A percentile compares a stretch with the other conserved stretches of the same genome.
phyloP scores from a whole-genome alignment of 345 rosid species.

The Gynandropsis gynandra region DNA sequence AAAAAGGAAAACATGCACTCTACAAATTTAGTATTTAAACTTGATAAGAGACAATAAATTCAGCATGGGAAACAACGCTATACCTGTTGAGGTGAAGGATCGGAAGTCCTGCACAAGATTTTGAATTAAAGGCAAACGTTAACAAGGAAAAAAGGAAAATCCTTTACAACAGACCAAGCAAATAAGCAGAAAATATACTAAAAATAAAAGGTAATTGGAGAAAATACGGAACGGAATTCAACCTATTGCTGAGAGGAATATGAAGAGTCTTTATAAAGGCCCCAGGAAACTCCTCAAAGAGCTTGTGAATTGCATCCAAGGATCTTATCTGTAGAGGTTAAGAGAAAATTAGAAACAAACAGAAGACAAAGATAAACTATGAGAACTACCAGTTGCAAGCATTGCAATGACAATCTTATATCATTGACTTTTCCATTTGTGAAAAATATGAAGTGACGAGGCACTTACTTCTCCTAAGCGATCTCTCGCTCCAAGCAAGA shows the following conservation, averaged over 20 bases:
- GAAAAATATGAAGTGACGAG: constrained; percentile 7
- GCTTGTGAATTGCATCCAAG: constrained; percentile 74
- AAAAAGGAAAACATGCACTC: background rate
- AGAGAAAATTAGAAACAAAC: background rate
- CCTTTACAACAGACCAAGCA: constrained; percentile 5
- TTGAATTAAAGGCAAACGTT: constrained; percentile 11
- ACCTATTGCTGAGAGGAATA: constrained; percentile 50
- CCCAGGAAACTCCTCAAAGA: constrained; percentile 79
- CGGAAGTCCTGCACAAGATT: constrained; percentile 49
- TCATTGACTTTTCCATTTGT: constrained; percentile 10
- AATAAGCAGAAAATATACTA: background rate
- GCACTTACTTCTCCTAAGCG: constrained; percentile 86
- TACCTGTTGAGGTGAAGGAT: constrained; percentile 45
- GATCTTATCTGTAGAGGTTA: constrained; percentile 70
- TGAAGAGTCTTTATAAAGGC: constrained; percentile 77
- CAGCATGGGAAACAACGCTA: constrained; percentile 8
- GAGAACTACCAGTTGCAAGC: constrained; percentile 18
- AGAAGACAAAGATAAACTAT: constrained; percentile 9
- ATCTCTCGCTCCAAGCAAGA: constrained; percentile 95
- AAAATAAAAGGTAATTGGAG: constrained; percentile 12
- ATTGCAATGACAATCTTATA: constrained; percentile 5
- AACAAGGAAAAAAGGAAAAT: constrained; percentile 14
- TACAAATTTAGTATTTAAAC: constrained; percentile 14
- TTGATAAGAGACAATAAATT: constrained; percentile 11
- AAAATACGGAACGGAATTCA: constrained; percentile 21